Percentiles rank a stretch among this genome's conserved stretches.
Conservation (phyloP, 2,329 filamentous ascomycete species). For the Neonectria coccinea region DNA sequence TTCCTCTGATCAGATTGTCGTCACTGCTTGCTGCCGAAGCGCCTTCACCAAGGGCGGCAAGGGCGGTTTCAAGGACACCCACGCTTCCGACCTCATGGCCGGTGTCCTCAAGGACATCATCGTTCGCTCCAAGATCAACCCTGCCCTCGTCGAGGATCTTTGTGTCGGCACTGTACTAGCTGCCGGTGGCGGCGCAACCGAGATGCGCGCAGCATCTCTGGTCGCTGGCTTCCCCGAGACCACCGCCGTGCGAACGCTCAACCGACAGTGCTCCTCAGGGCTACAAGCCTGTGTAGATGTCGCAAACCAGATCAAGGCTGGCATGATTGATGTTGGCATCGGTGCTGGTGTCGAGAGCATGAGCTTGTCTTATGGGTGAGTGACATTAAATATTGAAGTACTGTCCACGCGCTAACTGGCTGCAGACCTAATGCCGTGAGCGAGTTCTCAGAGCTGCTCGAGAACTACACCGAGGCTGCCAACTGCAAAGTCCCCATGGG, state of each 20-base stretch:
- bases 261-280: constrained; percentile 94
- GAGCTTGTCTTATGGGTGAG: constrained; percentile 89
- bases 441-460: constrained; percentile 92
- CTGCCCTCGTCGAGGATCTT: constrained; percentile 89
- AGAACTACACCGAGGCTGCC: constrained; percentile 81
- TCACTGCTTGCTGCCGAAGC: constrained; percentile 91
- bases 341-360: constrained; percentile 98
- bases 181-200: constrained; percentile 93
- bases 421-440: constrained; percentile 81
- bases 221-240: constrained; percentile 91
- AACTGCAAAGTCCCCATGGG: constrained; percentile 99
- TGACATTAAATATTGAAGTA: constrained; percentile 23
- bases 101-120: constrained; percentile 86
- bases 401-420: constrained; percentile 17
- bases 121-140: constrained; percentile 88
- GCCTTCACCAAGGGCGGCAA: constrained; percentile 93
- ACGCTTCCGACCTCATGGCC: constrained; percentile 84
- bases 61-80: constrained; percentile 95
- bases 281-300: constrained; percentile 94
- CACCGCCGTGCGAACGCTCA: constrained; percentile 87
- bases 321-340: constrained; percentile 95
- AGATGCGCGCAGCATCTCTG: constrained; percentile 92
- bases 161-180: constrained; percentile 91
- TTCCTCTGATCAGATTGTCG: constrained; percentile 74
- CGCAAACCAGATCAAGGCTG: constrained; percentile 88